Evolutionary conservation across 2,329 filamentous ascomycete species (phyloP), one percentile per base, ranked within the genome.

Genomic region (Alternaria viburni): DNA sequence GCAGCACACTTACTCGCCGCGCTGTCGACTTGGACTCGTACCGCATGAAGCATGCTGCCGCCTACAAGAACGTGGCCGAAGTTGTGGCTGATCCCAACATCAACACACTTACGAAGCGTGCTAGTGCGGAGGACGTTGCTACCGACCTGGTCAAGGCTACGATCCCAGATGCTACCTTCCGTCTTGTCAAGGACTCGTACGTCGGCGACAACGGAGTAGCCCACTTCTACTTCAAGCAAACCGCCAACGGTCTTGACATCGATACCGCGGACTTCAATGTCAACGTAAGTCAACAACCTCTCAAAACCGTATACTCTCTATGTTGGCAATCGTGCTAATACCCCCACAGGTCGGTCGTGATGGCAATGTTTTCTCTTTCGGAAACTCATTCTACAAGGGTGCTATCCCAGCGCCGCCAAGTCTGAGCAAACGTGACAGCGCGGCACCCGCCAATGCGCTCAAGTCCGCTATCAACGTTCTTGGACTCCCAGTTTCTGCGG

Each of bases 211-310:
- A 87, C 57, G 86, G 86, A 9, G 80, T 89, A 62, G 81, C 81
- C 0, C 87, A 89, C 69, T 85, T 88, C 66, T 83, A 87, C 74
- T 87, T 89, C 72, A 86, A 86, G 76, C 87, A 89, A 77, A 88
- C 86, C 0, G 78, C 81, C 7, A 85, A 88, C 57, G 87, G 84
- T 1, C 73, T 89, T 23, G 87, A 89, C 64, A 84, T 89, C 62
- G 87, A 88, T 68, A 89, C 89, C 68, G 86, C 84, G 1, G 85
- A 87, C 70, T 87, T 88, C 69, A 88, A 88, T 55, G 85, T 89
- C 51, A 89, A 89, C 65, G 85, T 88, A 68, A 79, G 85, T 80
- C 12, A 6, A 15, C 4, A 19, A 28, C 10, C 3, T 26, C 15
- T 19, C 5, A 15, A 25, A 25, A 6, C 1, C 5, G n/a, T 5